These are phyloP conservation scores for Kwoniella shandongensis DNA, from an alignment of 768 basidiomycete genomes.

Conservation along the genomic window DNA sequence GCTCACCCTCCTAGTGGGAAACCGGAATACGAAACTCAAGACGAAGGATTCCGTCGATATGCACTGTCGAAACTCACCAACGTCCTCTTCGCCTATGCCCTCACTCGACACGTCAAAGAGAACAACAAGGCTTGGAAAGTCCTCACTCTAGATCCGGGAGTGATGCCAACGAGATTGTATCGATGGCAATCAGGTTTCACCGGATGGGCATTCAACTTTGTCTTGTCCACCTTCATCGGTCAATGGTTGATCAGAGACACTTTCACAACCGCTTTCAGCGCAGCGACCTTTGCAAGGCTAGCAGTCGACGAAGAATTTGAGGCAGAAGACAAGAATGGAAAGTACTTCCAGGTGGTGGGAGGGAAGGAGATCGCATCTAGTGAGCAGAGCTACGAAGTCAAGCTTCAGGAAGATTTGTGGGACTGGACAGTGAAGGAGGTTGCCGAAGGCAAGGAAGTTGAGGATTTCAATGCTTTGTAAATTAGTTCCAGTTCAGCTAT, in stretches of 20 bases:
- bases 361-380: conserved; percentile 3
- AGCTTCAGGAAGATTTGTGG: conserved; percentile 16
- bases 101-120: conserved; percentile 1
- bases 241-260: conserved; percentile 2
- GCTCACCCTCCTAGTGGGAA: conserved; percentile 4
- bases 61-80: conserved; percentile 11
- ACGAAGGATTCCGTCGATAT: conserved; percentile 12
- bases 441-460: conserved; percentile 1
- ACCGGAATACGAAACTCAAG: neutral
- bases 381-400: conserved; percentile 4
- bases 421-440: conserved; percentile 18
- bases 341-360: conserved; percentile 6
- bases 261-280: neutral
- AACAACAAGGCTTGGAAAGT: conserved; percentile 8
- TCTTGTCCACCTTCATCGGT: neutral
- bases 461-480: neutral
- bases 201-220: neutral
- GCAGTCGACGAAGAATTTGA: conserved; percentile 9
- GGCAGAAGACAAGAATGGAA: conserved; percentile 8
- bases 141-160: conserved; percentile 17
- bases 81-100: conserved; percentile 19
- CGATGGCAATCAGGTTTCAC: conserved; percentile 7
- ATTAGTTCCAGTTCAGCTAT: too few species aligned
- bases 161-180: conserved; percentile 11
- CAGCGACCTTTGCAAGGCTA: neutral